Evolutionary conservation across 208 protist genomes (phyloP), one percentile per base, ranked within the genome.

Genomic region (Porcisia hertigi): DNA sequence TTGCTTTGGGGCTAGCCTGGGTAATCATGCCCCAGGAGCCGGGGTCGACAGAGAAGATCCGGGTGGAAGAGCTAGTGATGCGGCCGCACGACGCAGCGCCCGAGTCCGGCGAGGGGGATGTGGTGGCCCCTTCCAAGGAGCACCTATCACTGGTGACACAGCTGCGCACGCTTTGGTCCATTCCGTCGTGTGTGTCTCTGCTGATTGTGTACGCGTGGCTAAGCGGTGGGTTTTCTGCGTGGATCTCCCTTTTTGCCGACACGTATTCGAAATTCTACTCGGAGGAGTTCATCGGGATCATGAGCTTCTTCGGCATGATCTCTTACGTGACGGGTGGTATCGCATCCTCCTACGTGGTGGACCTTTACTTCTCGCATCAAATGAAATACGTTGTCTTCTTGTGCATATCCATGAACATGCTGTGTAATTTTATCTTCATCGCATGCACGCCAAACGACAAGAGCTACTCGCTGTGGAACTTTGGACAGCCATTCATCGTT

Each of bases 351-450:
- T 92, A 89, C 69, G 75, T 94, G 3, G 89, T 92, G 8, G 92
- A 95, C 79, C 77, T 94, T 18, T 94, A 91, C 81, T 96, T 94
- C 73, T 71, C 84, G 23, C 92, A 90, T 14, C 90, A 94, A 76
- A 96, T 96, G 92, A 96, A 96, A 81, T 92, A 94, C 75, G 92
- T 96, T 67, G 92, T 96, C 79, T 92, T 94, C 83, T 88, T 94
- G 76, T 94, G 90, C 77, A 88, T 94, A 47, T 89, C 85, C 16
- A 92, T 92, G 81, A 94, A 91, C 79, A 92, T 84, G 67, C 47
- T 96, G 49, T 84, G 83, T 76, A 93, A 93, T 62, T 79, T 96
- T 41, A 82, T 94, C 67, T 96, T 95, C 69, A 86, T 96, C 55
- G 85, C 90, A 47, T 91, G 80, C 69, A 94, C 89, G 18, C 90